These are phyloP conservation scores for Penicillium herquei DNA, from an alignment of 495 filamentous ascomycete species.

Conservation along the genomic window DNA sequence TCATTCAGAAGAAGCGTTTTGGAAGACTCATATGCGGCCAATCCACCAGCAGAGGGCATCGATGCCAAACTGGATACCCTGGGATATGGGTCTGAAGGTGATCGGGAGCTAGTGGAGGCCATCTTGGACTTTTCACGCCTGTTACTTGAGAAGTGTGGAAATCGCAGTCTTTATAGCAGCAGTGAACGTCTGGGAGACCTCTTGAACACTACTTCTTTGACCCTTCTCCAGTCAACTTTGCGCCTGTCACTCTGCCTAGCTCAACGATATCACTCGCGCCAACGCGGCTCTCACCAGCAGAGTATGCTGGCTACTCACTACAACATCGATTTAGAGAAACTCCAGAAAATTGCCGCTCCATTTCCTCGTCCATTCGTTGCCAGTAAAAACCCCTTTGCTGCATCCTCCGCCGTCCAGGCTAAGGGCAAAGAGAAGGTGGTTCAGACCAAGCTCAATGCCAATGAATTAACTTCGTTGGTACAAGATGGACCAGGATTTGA, in stretches of 20 bases:
- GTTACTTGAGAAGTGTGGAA: conserved; percentile 92
- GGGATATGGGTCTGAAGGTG: conserved; percentile 70
- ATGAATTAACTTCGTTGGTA: conserved; percentile 72
- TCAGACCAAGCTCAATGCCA: conserved; percentile 55
- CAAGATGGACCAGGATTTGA: conserved; percentile 57
- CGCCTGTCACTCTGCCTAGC: conserved; percentile 78
- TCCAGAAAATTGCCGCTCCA: conserved; percentile 77
- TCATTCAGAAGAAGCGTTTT: conserved; percentile 68
- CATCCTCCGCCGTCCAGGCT: conserved; percentile 46
- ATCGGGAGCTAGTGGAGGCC: conserved; percentile 72
- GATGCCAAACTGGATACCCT: conserved; percentile 53
- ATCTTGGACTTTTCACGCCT: conserved; percentile 82
- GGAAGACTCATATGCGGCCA: conserved; percentile 47
- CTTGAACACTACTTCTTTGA: conserved; percentile 79
- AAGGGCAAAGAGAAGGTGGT: conserved; percentile 75
- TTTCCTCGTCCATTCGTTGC: conserved; percentile 66
- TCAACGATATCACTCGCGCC: conserved; percentile 85
- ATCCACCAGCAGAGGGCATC: conserved; percentile 47
- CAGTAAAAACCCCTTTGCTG: conserved; percentile 35
- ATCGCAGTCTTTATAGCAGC: conserved; percentile 93
- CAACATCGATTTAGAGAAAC: conserved; percentile 86
- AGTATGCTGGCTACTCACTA: conserved; percentile 82
- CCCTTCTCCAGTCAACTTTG: conserved; percentile 71
- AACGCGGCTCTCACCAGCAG: conserved; percentile 67
- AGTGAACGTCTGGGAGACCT: conserved; percentile 83